These are phyloP conservation scores for Penicillium sp. DNA, from an alignment of 2,329 filamentous ascomycete species.

Conservation along the genomic window DNA sequence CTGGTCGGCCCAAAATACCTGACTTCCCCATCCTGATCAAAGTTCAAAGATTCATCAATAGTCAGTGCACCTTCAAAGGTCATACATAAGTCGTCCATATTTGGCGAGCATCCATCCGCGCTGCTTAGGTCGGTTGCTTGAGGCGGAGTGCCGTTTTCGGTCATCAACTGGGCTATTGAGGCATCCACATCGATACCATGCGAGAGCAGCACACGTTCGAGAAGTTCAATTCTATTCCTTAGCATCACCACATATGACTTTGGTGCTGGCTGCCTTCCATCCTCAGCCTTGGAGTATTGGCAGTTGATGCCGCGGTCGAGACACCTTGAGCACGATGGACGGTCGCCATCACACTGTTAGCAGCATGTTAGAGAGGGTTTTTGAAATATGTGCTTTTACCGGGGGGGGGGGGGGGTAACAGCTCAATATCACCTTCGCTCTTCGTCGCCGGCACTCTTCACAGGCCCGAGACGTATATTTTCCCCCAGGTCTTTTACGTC, in stretches of 20 bases:
- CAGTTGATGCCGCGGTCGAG: conserved; percentile 30
- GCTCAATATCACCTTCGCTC: conserved; percentile 33
- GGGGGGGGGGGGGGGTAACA: neutral
- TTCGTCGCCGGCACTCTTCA: conserved; percentile 38
- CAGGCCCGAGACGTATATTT: conserved; percentile 36
- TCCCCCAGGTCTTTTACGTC: conserved; percentile 18
- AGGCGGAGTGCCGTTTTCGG: conserved; percentile 3
- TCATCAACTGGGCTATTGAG: conserved; percentile 19
- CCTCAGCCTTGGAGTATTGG: conserved; percentile 31
- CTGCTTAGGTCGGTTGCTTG: conserved; percentile 1
- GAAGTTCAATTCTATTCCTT: conserved; percentile 31
- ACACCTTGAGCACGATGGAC: conserved; percentile 36
- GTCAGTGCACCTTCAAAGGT: conserved; percentile 34
- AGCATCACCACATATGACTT: conserved; percentile 38
- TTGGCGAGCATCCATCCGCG: conserved; percentile 5
- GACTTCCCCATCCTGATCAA: conserved; percentile 36
- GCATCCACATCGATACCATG: conserved; percentile 33
- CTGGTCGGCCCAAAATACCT: conserved; percentile 40
- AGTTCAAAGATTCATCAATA: conserved; percentile 38
- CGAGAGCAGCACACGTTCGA: conserved; percentile 31
- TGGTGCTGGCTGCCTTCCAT: conserved; percentile 36
- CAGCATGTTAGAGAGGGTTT: neutral
- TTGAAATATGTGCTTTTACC: neutral
- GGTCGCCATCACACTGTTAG: conserved; percentile 34
- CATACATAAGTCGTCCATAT: conserved; percentile 20